phyloP scores from a whole-genome alignment of 2,329 filamentous ascomycete genomes.

The Thyridium curvatum region DNA sequence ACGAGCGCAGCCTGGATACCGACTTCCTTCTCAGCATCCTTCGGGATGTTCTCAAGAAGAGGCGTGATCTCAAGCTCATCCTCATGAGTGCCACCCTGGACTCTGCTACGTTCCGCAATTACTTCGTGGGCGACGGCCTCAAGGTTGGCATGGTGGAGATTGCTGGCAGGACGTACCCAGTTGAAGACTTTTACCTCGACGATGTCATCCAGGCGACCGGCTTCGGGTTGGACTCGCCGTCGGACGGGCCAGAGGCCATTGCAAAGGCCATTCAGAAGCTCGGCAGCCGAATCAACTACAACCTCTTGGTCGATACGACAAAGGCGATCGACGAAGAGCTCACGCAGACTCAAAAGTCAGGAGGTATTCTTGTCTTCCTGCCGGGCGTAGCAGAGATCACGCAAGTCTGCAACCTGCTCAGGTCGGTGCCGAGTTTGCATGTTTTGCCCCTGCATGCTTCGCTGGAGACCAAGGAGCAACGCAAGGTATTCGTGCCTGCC shows the following conservation, averaged over 20 bases:
- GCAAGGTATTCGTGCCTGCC: constrained; percentile 71
- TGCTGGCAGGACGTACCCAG: constrained; percentile 80
- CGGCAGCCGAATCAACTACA: constrained; percentile 86
- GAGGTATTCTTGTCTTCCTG: constrained; percentile 92
- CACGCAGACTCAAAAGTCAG: constrained; percentile 55
- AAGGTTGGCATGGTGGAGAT: constrained; percentile 81
- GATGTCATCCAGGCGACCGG: constrained; percentile 77
- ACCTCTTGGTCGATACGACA: constrained; percentile 74
- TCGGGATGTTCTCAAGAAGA: constrained; percentile 68
- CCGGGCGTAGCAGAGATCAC: constrained; percentile 91
- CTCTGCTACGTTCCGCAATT: constrained; percentile 74
- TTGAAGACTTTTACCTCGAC: constrained; percentile 84
- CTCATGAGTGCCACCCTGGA: constrained; percentile 97
- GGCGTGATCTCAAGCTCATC: constrained; percentile 79
- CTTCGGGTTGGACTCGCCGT: constrained; percentile 44
- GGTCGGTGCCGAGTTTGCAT: constrained; percentile 54
- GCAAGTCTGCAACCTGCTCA: constrained; percentile 64
- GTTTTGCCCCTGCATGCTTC: constrained; percentile 89
- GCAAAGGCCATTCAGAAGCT: constrained; percentile 66
- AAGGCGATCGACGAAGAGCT: constrained; percentile 76
- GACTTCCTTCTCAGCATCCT: constrained; percentile 89
- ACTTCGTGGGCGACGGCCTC: constrained; percentile 65
- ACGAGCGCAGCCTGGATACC: constrained; percentile 90
- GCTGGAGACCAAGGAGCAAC: constrained; percentile 81
- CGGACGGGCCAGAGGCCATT: constrained; percentile 46